phyloP scores from a whole-genome alignment of 176 grass and related monocot genomes.

The Phyllostachys edulis region DNA sequence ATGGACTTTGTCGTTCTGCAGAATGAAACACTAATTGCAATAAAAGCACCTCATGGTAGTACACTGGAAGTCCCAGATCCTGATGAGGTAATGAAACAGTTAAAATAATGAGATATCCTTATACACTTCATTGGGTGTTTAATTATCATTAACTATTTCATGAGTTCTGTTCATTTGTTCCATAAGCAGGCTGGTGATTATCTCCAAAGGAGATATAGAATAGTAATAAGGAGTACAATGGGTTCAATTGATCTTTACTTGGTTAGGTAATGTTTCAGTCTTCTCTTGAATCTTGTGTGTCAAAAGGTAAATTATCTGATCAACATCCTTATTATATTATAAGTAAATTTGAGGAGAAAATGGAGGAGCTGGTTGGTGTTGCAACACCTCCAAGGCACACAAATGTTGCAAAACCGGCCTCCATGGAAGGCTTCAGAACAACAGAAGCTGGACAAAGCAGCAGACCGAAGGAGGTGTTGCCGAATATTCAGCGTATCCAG shows the following conservation, averaged over 20 bases:
- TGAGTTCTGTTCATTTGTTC: slow-evolving; percentile 17
- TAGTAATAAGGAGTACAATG: slow-evolving; percentile 87
- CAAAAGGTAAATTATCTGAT: slow-evolving; percentile 19
- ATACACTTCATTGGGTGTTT: background rate
- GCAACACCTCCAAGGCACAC: slow-evolving; percentile 36
- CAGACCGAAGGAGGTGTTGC: slow-evolving; percentile 39
- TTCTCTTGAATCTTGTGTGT: background rate
- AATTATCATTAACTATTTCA: slow-evolving; percentile 13
- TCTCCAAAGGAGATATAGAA: slow-evolving; percentile 79
- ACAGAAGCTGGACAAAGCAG: slow-evolving; percentile 34
- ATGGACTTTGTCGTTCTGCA: slow-evolving; percentile 40
- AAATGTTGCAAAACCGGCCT: slow-evolving; percentile 15
- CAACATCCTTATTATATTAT: slow-evolving; percentile 21
- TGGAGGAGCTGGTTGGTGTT: slow-evolving; percentile 57
- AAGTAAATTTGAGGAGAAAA: slow-evolving; percentile 82
- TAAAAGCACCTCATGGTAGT: slow-evolving; percentile 93
- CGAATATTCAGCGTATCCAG: slow-evolving; percentile 35
- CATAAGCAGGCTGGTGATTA: slow-evolving; percentile 64
- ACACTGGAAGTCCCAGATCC: slow-evolving; percentile 89
- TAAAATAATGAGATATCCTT: slow-evolving; percentile 23
- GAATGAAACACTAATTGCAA: slow-evolving; percentile 82
- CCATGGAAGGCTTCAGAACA: slow-evolving; percentile 31
- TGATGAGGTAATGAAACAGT: slow-evolving; percentile 58
- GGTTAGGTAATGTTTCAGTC: slow-evolving; percentile 62
- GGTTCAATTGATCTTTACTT: slow-evolving; percentile 92